Conservation (phyloP, 441 rosid species). For the Daphne laureola region DNA sequence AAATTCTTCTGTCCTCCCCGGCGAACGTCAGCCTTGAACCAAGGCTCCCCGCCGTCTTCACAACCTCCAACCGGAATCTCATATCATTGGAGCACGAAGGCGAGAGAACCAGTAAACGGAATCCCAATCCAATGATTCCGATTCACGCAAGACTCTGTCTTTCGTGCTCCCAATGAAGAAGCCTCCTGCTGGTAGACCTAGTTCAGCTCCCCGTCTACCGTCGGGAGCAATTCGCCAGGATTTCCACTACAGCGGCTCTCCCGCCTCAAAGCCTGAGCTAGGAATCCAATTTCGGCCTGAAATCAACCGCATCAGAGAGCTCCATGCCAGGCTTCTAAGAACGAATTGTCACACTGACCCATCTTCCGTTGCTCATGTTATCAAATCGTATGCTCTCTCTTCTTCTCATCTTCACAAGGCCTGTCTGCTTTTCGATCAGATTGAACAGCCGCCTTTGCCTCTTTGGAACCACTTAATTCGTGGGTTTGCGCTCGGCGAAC, state of each 20-base stretch:
- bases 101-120: too few species aligned
- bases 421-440: slow-evolving; percentile 26
- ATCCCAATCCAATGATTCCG: slow-evolving; percentile 11
- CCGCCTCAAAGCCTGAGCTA: slow-evolving; percentile 15
- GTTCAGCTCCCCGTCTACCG: too few species aligned
- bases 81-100: too few species aligned
- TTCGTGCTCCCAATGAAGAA: slow-evolving; percentile 65
- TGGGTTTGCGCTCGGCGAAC: slow-evolving; percentile 32
- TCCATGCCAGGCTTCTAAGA: slow-evolving; percentile 37
- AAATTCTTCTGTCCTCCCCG: too few species aligned
- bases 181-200: too few species aligned
- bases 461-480: slow-evolving; percentile 39
- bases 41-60: too few species aligned
- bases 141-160: slow-evolving; percentile 71
- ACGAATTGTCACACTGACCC: slow-evolving; percentile 29
- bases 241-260: slow-evolving; percentile 10
- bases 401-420: slow-evolving; percentile 29
- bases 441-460: slow-evolving; percentile 28
- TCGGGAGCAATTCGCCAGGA: slow-evolving; percentile 14
- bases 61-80: too few species aligned
- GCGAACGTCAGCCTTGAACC: too few species aligned
- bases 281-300: slow-evolving; percentile 4
- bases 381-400: slow-evolving; percentile 37
- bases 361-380: slow-evolving; percentile 24
- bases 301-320: slow-evolving; percentile 22